These are phyloP conservation scores for Cladorrhinum sp. DNA, from an alignment of 2,329 filamentous ascomycete genomes.

Conservation along the genomic window DNA sequence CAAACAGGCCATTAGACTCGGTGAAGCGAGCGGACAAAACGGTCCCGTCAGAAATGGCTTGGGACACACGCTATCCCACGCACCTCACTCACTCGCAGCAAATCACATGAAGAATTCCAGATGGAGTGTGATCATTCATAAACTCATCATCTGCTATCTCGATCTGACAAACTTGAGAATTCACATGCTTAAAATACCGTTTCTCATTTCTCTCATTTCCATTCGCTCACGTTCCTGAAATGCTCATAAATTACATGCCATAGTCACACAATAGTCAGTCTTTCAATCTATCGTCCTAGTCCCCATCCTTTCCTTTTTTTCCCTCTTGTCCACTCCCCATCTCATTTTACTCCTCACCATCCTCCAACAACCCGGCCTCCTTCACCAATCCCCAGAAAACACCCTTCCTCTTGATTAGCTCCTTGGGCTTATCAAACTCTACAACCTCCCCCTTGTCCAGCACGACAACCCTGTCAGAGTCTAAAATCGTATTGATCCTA, in stretches of 20 bases:
- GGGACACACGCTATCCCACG: background rate
- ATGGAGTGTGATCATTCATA: too few species aligned
- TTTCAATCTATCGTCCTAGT: too few species aligned
- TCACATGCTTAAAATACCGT: too few species aligned
- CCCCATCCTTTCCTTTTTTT: background rate
- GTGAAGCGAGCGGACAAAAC: background rate
- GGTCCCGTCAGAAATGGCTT: background rate
- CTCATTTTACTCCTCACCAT: slow-evolving; percentile 4
- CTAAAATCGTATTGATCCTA: slow-evolving; percentile 94
- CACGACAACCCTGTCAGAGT: slow-evolving; percentile 86
- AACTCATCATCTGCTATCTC: too few species aligned
- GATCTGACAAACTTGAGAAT: too few species aligned
- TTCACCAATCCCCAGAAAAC: slow-evolving; percentile 87
- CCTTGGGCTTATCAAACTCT: slow-evolving; percentile 85
- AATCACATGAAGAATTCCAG: too few species aligned
- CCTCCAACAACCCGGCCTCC: slow-evolving; percentile 71
- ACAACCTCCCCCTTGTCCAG: slow-evolving; percentile 85
- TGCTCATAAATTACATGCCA: too few species aligned
- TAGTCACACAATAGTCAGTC: too few species aligned
- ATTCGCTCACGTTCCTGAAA: too few species aligned
- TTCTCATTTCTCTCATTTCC: background rate
- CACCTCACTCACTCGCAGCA: too few species aligned
- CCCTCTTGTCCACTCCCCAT: background rate
- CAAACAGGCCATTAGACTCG: background rate
- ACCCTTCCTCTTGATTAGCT: slow-evolving; percentile 71